phyloP scores from a whole-genome alignment of 495 filamentous ascomycete genomes.

The Platismatia glauca region DNA sequence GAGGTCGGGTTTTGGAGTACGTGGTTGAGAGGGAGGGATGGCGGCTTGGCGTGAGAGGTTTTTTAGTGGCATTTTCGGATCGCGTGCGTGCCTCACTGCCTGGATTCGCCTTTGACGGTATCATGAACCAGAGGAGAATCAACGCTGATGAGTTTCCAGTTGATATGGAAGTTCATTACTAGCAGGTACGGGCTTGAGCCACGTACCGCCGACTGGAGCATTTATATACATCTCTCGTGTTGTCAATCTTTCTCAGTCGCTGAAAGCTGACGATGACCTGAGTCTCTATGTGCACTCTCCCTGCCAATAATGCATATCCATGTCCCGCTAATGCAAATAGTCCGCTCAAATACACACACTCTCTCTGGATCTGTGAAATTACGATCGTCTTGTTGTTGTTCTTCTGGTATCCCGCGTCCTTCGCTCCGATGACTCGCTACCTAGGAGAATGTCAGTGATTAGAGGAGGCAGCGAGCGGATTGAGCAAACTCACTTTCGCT shows the following conservation, averaged over 20 bases:
- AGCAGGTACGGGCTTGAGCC: background rate
- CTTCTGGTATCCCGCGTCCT: slow-evolving; percentile 40
- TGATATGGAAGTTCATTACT: background rate
- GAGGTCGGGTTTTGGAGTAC: too few species aligned
- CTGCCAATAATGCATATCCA: background rate
- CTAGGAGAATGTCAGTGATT: slow-evolving; percentile 30
- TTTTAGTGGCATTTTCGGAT: too few species aligned
- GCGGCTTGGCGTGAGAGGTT: too few species aligned
- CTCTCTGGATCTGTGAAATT: background rate
- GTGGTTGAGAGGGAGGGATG: too few species aligned
- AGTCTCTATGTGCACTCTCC: background rate
- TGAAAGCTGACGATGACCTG: background rate
- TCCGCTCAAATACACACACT: background rate
- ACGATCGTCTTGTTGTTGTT: slow-evolving; percentile 29
- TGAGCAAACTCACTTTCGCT: slow-evolving; percentile 26
- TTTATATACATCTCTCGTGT: background rate
- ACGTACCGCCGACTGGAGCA: background rate
- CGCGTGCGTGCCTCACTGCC: too few species aligned
- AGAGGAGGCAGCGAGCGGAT: slow-evolving; percentile 20
- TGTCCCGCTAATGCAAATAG: slow-evolving; percentile 22
- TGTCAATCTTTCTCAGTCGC: background rate
- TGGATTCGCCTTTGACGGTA: too few species aligned
- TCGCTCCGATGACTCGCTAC: slow-evolving; percentile 43
- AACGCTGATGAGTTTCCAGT: too few species aligned
- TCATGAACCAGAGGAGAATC: too few species aligned